phyloP scores from a whole-genome alignment of 2,329 filamentous ascomycete species.

The Aspergillus aculeatus region DNA sequence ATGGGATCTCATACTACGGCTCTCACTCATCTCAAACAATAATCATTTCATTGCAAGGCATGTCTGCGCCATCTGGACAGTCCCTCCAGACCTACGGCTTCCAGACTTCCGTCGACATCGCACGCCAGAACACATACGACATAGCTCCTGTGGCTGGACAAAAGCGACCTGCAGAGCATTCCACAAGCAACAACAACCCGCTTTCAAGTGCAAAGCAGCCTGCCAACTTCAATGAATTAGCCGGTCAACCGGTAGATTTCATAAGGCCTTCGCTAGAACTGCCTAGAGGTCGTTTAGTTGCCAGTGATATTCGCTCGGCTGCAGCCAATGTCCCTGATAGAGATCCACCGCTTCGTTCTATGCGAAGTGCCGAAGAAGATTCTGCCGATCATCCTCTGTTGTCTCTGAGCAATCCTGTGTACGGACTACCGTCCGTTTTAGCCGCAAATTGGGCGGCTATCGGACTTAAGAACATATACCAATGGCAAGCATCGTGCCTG shows the following conservation, averaged over 20 bases:
- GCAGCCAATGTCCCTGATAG: conserved; percentile 18
- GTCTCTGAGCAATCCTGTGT: conserved; percentile 61
- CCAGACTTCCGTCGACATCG: conserved; percentile 47
- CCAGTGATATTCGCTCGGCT: conserved; percentile 36
- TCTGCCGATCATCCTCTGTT: conserved; percentile 49
- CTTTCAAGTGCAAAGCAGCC: conserved; percentile 5
- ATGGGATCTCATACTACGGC: conserved; percentile 1
- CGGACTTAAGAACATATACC: conserved; percentile 72
- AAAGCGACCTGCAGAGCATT: conserved; percentile 44
- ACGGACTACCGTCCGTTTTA: conserved; percentile 60
- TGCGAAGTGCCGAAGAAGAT: conserved; percentile 51
- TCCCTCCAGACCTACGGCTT: conserved; percentile 53
- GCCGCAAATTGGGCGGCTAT: conserved; percentile 64
- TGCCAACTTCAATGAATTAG: neutral
- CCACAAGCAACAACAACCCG: conserved; percentile 22
- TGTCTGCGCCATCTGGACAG: conserved; percentile 26
- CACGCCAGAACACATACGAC: conserved; percentile 41
- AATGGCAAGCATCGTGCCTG: conserved; percentile 76
- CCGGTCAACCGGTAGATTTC: conserved; percentile 23
- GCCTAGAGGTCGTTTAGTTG: conserved; percentile 38
- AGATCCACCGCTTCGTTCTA: conserved; percentile 36
- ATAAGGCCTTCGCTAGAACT: conserved; percentile 28
- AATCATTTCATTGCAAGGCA: conserved; percentile 17
- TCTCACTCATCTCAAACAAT: neutral
- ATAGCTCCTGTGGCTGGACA: conserved; percentile 48